Base-by-base conservation (phyloP, 352 stramenopile genomes). In the Phytophthora fragariae region DNA sequence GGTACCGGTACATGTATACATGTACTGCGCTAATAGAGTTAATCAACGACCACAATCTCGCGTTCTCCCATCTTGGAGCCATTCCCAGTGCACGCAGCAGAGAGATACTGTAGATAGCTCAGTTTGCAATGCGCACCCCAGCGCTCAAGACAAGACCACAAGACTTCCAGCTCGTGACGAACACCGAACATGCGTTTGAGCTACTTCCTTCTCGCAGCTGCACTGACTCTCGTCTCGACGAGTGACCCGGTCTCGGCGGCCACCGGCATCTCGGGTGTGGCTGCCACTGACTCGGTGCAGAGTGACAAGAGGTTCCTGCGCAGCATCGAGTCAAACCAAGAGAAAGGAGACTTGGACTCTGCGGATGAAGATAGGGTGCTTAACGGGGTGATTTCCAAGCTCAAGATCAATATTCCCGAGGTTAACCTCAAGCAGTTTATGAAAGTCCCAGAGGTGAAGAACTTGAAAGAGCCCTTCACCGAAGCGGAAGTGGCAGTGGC, bases 231-330 rank as follows among this genome's bases (percentile, higher is more conserved):
- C 7, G 39, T 31, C 57, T 24, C 24, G 7, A 5, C 8, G 15
- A 49, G 7, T 21, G 15, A 33, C 24, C 2, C 56, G 5, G 21
- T 63, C 14, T 63, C 14, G 5, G 57, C 57, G 9, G 27, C 56
- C 31, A 31, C 27, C 27, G 3, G 27, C 27, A 31, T 31, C 44
- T 31, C 55, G 8, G 55, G 46, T 17, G 8, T 54, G 47, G 14
- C 12, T 37, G 17, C 12, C 6, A 8, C 33, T 15, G 35, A 10
- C 29, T 39, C 56, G 17, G 31, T 46, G 29, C 54, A 33, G 56
- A 60, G 9, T 47, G 10, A 15, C 24, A 63, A 53, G 8, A 59
- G 61, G 17, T 33, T 19, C 17, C 49, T 68, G 5, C 47, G 61
- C 21, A 54, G 9, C 12, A 31, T 31, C 44, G 52, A 55, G 29